Percentiles rank a stretch among this genome's conserved stretches.
phyloP scores from a whole-genome alignment of 1,139 yeast species.

The Debaryomyces singareniensis region DNA sequence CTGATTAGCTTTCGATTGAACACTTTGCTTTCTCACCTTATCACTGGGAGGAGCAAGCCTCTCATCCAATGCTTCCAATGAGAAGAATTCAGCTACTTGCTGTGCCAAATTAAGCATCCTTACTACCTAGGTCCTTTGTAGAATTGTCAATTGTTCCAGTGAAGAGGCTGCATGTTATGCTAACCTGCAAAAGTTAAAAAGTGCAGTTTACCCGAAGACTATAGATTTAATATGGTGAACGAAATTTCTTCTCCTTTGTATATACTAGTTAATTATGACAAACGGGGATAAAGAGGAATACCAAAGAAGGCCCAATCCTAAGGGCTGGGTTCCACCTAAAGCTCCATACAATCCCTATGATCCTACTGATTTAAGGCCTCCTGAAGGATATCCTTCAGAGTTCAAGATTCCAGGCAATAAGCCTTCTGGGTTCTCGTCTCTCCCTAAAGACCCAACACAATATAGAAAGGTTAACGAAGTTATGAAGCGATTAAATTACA shows the following conservation, averaged over 20 bases:
- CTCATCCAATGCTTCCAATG: constrained; percentile 72
- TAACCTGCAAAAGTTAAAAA: neutral
- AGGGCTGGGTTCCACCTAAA: constrained; percentile 76
- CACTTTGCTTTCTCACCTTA: constrained; percentile 31
- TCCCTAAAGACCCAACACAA: constrained; percentile 65
- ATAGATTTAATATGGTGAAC: neutral
- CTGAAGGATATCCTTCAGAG: constrained; percentile 83
- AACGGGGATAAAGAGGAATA: constrained; percentile 7
- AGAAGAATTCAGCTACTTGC: constrained; percentile 41
- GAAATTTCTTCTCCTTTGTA: neutral
- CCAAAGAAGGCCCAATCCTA: constrained; percentile 66
- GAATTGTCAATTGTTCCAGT: no score
- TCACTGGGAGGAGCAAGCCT: constrained; percentile 57
- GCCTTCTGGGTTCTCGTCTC: constrained; percentile 51
- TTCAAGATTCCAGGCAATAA: constrained; percentile 50
- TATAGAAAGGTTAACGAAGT: constrained; percentile 66
- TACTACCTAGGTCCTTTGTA: no score
- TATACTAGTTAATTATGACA: neutral
- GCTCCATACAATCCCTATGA: constrained; percentile 87
- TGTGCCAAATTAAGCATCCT: constrained; percentile 11
- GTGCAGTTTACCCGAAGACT: neutral
- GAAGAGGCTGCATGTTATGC: neutral
- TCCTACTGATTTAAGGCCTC: constrained; percentile 68
- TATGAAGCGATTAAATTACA: constrained; percentile 66
- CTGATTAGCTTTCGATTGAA: constrained; percentile 37